phyloP scores from a whole-genome alignment of 345 rosid genomes.

The Cardamine resedifolia region DNA sequence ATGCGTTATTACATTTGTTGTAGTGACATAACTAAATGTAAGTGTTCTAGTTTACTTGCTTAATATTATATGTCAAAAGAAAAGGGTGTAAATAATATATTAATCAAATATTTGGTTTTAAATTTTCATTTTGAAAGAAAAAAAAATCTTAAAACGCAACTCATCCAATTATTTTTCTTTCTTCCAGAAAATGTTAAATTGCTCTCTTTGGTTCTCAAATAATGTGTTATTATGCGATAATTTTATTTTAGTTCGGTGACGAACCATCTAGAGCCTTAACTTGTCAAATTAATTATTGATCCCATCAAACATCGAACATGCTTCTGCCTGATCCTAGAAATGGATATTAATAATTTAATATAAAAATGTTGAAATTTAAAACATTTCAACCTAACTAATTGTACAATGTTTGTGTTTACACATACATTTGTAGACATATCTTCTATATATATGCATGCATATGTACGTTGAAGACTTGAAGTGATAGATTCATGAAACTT shows the following conservation, averaged over 20 bases:
- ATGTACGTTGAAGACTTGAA: conserved; percentile 24
- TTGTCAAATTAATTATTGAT: conserved; percentile 35
- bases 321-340: conserved; percentile 37
- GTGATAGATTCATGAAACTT: conserved; percentile 17
- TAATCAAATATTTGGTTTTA: no score
- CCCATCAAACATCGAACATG: conserved; percentile 41
- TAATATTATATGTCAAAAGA: no score
- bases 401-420: conserved; percentile 37
- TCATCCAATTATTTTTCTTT: no score
- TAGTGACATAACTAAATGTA: no score
- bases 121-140: no score
- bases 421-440: conserved; percentile 32
- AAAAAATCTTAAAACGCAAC: no score
- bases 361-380: not conserved
- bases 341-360: conserved; percentile 8
- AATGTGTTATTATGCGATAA: not conserved
- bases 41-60: no score
- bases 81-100: no score
- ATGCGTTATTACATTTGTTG: no score
- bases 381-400: conserved; percentile 16
- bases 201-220: not conserved
- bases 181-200: no score
- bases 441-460: conserved; percentile 24
- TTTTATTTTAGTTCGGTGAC: conserved; percentile 4
- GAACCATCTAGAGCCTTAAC: conserved; percentile 30